Evolutionary conservation across 352 stramenopile genomes (phyloP).

Genomic region (Phytophthora macrochlamydospora): DNA sequence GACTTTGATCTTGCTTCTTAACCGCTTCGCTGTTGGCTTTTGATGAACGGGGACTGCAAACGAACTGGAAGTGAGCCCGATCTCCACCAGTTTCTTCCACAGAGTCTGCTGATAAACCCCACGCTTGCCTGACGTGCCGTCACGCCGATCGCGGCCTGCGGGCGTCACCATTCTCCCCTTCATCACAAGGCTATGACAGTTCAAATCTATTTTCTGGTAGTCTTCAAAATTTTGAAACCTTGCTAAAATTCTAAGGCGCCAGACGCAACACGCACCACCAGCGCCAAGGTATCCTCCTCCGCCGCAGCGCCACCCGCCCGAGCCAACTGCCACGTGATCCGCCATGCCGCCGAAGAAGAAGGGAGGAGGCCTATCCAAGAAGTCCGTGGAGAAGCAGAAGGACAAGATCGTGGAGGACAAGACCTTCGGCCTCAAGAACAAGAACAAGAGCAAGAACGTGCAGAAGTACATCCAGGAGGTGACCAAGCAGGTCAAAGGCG

Average conservation of each 20-base stretch:
- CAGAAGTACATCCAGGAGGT: conserved; percentile 93
- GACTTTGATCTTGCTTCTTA: neutral
- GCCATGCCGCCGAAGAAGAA: conserved; percentile 85
- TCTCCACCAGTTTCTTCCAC: too few species aligned
- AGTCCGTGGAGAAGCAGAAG: conserved; percentile 90
- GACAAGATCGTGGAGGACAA: conserved; percentile 97
- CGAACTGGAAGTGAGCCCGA: too few species aligned
- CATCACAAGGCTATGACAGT: too few species aligned
- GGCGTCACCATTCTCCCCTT: too few species aligned
- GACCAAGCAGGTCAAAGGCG: conserved; percentile 89
- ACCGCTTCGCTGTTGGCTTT: neutral
- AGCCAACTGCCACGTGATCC: neutral
- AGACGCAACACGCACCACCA: neutral
- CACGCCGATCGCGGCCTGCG: too few species aligned
- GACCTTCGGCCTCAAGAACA: conserved; percentile 99
- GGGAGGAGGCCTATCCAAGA: conserved; percentile 69
- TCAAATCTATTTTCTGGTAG: too few species aligned
- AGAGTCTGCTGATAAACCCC: too few species aligned
- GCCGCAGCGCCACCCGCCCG: neutral
- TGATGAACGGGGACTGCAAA: neutral
- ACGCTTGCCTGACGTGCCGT: too few species aligned
- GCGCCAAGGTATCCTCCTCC: conserved; percentile 17
- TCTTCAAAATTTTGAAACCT: too few species aligned
- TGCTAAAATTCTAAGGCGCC: too few species aligned
- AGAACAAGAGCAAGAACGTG: conserved; percentile 98